Evolutionary conservation across 257 asterid species (phyloP).

Genomic region (Nicotiana otophora): DNA sequence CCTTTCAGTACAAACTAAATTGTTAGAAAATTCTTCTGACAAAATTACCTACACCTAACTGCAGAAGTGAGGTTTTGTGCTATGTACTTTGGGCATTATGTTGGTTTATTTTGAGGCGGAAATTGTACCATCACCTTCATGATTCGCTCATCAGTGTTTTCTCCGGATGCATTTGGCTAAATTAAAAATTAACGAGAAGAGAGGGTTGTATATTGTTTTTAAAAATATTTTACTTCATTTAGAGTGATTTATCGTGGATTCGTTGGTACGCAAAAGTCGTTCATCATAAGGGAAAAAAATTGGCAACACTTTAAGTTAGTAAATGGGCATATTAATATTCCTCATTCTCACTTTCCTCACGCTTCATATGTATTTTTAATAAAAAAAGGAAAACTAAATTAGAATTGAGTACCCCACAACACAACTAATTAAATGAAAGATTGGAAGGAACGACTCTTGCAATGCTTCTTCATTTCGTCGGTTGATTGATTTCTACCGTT

Average conservation of each 20-base stretch:
- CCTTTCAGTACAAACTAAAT: background rate
- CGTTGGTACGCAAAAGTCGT: too few relatives aligned
- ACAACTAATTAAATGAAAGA: too few relatives aligned
- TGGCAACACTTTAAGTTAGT: too few relatives aligned
- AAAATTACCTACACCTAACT: too few relatives aligned
- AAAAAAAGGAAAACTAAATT: too few relatives aligned
- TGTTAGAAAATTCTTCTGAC: background rate
- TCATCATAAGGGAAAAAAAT: too few relatives aligned
- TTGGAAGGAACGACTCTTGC: background rate
- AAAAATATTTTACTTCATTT: background rate
- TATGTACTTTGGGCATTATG: background rate
- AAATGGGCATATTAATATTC: too few relatives aligned
- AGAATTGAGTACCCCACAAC: too few relatives aligned
- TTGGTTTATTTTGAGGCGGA: background rate
- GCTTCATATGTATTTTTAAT: too few relatives aligned
- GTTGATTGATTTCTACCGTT: background rate
- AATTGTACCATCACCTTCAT: background rate
- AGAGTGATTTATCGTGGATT: too few relatives aligned
- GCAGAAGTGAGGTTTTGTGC: background rate
- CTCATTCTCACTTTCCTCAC: too few relatives aligned
- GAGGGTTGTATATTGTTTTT: background rate
- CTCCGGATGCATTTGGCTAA: background rate
- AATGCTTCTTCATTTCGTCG: background rate
- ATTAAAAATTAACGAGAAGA: background rate
- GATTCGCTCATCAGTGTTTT: background rate